Evolutionary conservation across 768 basidiomycete genomes (phyloP).

Genomic region (Kwoniella mangroviensis): DNA sequence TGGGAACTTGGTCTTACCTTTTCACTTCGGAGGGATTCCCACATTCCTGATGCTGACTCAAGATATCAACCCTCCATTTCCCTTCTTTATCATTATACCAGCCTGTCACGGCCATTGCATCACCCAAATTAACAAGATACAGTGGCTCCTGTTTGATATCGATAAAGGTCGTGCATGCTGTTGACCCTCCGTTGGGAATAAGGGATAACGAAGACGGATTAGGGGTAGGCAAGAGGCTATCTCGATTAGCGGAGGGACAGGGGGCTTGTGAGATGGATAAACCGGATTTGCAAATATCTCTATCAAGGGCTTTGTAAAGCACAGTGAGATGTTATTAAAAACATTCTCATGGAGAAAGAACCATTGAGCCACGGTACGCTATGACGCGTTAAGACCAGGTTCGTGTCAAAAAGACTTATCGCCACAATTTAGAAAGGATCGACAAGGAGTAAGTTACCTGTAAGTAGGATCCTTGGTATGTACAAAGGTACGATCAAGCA

Average conservation of each 20-base stretch:
- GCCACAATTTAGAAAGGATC: too few relatives aligned
- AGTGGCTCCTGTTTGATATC: slow-evolving; percentile 78
- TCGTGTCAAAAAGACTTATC: too few relatives aligned
- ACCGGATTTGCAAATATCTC: not conserved
- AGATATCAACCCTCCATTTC: slow-evolving; percentile 82
- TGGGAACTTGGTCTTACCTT: slow-evolving; percentile 65
- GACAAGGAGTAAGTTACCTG: too few relatives aligned
- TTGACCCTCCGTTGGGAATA: slow-evolving; percentile 68
- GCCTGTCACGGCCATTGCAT: slow-evolving; percentile 90
- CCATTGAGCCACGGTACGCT: too few relatives aligned
- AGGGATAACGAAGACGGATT: not conserved
- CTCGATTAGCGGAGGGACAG: not conserved
- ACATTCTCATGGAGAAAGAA: too few relatives aligned
- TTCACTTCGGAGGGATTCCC: slow-evolving; percentile 80
- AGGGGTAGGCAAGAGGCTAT: not conserved
- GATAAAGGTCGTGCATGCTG: slow-evolving; percentile 81
- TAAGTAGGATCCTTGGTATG: too few relatives aligned
- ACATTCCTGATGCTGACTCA: slow-evolving; percentile 92
- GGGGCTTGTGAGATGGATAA: not conserved
- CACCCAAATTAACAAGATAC: slow-evolving; percentile 87
- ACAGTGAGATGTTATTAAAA: too few relatives aligned
- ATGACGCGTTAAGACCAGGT: too few relatives aligned
- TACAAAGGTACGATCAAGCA: too few relatives aligned
- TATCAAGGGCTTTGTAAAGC: not conserved
- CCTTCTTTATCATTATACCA: slow-evolving; percentile 64